Percentiles rank a stretch among this genome's conserved stretches.
Conservation (phyloP, 163 green algal genomes). For the Picocystis sp. region DNA sequence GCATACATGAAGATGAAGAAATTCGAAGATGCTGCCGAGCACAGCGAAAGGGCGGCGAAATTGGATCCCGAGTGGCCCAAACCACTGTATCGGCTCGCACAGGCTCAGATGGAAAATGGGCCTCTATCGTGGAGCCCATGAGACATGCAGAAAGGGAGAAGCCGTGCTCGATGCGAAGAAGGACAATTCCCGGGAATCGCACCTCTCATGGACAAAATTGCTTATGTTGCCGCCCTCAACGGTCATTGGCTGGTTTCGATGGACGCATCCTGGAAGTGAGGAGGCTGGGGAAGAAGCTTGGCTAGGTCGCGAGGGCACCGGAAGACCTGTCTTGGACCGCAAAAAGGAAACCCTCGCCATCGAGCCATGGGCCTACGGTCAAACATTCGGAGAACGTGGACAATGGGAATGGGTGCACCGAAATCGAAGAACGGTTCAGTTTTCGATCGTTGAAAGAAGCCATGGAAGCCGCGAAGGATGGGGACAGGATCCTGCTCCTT, state of each 20-base stretch:
- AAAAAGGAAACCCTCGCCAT: conserved; percentile 7
- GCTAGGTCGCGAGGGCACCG: conserved; percentile 31
- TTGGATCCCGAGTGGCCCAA: too few relatives aligned
- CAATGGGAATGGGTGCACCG: conserved; percentile 1
- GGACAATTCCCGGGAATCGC: not conserved
- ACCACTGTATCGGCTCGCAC: too few relatives aligned
- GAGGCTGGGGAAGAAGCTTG: conserved; percentile 45
- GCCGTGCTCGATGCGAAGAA: too few relatives aligned
- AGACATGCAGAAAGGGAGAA: too few relatives aligned
- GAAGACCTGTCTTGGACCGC: conserved; percentile 31
- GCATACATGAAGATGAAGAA: too few relatives aligned
- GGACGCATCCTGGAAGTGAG: conserved; percentile 30
- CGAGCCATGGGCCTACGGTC: not conserved
- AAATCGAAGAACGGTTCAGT: conserved; percentile 11
- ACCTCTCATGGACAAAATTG: conserved; percentile 23
- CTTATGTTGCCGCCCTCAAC: conserved; percentile 13
- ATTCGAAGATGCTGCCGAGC: too few relatives aligned
- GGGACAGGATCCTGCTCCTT: conserved; percentile 46
- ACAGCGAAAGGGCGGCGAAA: too few relatives aligned
- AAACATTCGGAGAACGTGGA: not conserved
- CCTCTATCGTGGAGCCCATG: too few relatives aligned
- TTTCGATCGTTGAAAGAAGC: conserved; percentile 44
- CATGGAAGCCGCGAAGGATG: conserved; percentile 39
- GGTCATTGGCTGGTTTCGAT: conserved; percentile 25
- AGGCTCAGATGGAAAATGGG: too few relatives aligned